phyloP scores from a whole-genome alignment of 163 green algal species.

The Scenedesmus sp. region DNA sequence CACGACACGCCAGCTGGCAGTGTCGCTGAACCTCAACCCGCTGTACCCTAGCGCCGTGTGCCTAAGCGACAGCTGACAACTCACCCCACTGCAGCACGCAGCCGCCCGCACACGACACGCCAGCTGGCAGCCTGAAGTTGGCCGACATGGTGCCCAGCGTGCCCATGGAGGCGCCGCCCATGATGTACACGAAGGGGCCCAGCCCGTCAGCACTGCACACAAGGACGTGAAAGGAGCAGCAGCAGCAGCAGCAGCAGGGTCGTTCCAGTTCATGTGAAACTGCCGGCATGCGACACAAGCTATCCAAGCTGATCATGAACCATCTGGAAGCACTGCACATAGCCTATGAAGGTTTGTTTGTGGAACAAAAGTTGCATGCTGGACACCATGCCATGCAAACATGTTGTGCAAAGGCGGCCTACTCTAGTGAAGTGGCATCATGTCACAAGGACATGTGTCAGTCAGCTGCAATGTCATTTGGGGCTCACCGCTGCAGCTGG shows the following conservation, averaged over 20 bases:
- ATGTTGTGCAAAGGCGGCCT: no score
- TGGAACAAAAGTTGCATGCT: no score
- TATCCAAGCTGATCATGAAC: no score
- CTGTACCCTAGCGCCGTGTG: no score
- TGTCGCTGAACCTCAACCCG: no score
- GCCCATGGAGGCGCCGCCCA: not conserved
- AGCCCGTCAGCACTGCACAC: not conserved
- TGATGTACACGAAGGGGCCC: not conserved
- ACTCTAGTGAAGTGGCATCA: no score
- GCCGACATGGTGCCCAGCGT: not conserved
- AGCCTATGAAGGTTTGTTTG: no score
- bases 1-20: not conserved
- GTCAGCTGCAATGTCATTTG: not conserved
- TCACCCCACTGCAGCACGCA: slow-evolving; percentile 28
- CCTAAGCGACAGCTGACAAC: not conserved
- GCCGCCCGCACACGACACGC: slow-evolving; percentile 4
- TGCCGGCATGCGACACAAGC: no score
- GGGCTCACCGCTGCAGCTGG: not conserved
- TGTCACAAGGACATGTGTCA: no score
- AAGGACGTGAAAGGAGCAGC: slow-evolving; percentile 13
- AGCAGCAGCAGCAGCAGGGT: not conserved
- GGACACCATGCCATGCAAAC: no score
- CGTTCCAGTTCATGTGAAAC: no score
- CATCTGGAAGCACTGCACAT: no score
- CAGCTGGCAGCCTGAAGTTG: not conserved